Percentiles rank a stretch among this genome's conserved stretches.
Evolutionary conservation across 352 stramenopile genomes (phyloP).

Genomic region (Pythium folliculosum): DNA sequence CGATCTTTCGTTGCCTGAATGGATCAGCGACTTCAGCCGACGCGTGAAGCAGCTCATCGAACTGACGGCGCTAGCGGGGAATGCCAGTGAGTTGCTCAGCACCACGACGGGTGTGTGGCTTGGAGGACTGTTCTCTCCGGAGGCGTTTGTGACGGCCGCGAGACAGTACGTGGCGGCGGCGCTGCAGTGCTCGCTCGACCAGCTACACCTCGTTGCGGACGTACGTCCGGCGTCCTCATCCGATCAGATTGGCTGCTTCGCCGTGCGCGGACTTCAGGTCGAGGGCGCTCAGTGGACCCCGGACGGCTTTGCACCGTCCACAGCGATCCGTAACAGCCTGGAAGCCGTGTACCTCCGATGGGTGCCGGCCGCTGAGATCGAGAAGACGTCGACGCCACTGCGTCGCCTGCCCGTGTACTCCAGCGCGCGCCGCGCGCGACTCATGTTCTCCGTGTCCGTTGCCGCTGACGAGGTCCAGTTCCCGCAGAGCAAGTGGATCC

Average conservation of each 20-base stretch:
- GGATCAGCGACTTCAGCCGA: conserved; percentile 82
- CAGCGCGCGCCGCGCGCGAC: conserved; percentile 62
- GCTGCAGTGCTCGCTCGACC: conserved; percentile 85
- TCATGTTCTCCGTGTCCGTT: conserved; percentile 87
- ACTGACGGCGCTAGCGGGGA: conserved; percentile 41
- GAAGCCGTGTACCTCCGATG: conserved; percentile 76
- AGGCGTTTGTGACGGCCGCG: conserved; percentile 92
- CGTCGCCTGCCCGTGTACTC: conserved; percentile 87
- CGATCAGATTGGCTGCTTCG: conserved; percentile 50
- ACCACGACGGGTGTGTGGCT: conserved; percentile 75
- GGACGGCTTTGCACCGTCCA: conserved; percentile 69
- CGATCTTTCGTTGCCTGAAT: conserved; percentile 72
- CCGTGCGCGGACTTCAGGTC: conserved; percentile 73
- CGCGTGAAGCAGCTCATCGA: conserved; percentile 67
- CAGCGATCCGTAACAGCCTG: conserved; percentile 73
- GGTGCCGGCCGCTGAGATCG: conserved; percentile 36
- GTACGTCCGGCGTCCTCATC: conserved; percentile 33
- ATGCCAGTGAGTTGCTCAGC: conserved; percentile 42
- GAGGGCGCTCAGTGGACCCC: conserved; percentile 81
- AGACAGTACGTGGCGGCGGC: conserved; percentile 86
- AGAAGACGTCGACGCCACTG: conserved; percentile 16
- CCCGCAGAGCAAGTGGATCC: conserved; percentile 68
- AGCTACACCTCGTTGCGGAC: conserved; percentile 81
- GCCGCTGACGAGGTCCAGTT: conserved; percentile 51
- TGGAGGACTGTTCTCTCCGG: conserved; percentile 92